Percentiles rank a stretch among this genome's conserved stretches.
Evolutionary conservation across 441 rosid genomes (phyloP).

Genomic region (Erodium trifolium): DNA sequence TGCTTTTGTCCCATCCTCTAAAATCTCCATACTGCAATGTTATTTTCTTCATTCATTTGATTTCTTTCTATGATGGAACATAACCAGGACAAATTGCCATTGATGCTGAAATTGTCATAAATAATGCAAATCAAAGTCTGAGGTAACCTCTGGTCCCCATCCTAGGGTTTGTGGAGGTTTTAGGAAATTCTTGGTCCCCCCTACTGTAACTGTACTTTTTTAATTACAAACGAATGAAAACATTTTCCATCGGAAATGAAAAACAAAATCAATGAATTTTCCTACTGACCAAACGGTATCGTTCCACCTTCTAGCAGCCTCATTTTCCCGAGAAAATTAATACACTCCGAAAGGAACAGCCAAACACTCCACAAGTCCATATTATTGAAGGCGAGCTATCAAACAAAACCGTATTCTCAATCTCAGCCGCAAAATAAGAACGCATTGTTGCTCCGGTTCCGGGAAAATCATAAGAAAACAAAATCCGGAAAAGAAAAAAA

Average conservation of each 20-base stretch:
- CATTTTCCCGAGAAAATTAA: constrained; percentile 26
- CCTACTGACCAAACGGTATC: constrained; percentile 11
- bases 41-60: background rate
- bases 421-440: constrained; percentile 31
- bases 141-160: constrained; percentile 17
- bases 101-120: constrained; percentile 1
- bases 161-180: constrained; percentile 10
- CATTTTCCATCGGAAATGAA: background rate
- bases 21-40: background rate
- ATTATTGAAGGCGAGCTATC: constrained; percentile 4
- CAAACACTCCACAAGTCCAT: background rate
- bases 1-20: background rate
- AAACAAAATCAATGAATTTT: constrained; percentile 1
- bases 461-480: too few relatives aligned
- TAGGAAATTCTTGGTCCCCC: constrained; percentile 10
- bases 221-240: background rate
- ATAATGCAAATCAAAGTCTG: constrained; percentile 3
- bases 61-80: constrained; percentile 6
- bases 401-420: constrained; percentile 24
- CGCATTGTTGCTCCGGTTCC: constrained; percentile 27
- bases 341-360: background rate
- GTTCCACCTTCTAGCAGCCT: constrained; percentile 8
- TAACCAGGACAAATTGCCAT: constrained; percentile 9
- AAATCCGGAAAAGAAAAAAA: background rate
- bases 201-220: constrained; percentile 9